Conservation (phyloP, 2,329 filamentous ascomycete genomes). For the Trichophyton simii region DNA sequence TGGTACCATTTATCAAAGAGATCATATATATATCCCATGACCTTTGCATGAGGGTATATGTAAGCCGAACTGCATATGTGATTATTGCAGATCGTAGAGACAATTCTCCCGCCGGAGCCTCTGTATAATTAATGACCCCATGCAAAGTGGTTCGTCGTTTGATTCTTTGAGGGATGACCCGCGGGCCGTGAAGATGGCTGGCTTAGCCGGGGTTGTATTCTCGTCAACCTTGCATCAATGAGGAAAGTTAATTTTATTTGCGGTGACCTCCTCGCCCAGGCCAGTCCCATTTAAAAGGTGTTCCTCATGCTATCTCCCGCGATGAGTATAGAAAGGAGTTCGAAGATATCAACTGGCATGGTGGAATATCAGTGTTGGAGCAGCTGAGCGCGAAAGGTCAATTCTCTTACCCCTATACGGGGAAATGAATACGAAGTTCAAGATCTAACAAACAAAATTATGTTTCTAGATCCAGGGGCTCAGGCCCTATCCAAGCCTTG, state of each 20-base stretch:
- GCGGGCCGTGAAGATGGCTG: constrained; percentile 8
- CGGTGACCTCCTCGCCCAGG: background rate
- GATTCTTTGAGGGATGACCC: background rate
- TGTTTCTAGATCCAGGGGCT: background rate
- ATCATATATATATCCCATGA: background rate
- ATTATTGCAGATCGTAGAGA: background rate
- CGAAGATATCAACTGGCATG: background rate
- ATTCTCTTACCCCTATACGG: background rate
- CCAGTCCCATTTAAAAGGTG: background rate
- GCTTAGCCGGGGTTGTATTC: constrained; percentile 19
- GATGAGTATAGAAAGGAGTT: background rate
- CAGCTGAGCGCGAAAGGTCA: background rate
- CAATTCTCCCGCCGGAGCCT: background rate
- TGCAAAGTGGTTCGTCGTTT: background rate
- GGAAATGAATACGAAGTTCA: background rate
- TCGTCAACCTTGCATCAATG: constrained; percentile 20
- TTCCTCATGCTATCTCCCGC: background rate
- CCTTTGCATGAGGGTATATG: background rate
- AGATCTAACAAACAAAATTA: background rate
- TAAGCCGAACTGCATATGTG: background rate
- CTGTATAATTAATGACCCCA: background rate
- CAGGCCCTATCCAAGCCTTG: background rate
- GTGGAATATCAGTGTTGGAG: background rate
- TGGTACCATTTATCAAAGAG: background rate
- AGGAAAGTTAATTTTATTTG: constrained; percentile 2